phyloP scores from a whole-genome alignment of 768 basidiomycete genomes.

The Rhodosporidiobolus odoratus region DNA sequence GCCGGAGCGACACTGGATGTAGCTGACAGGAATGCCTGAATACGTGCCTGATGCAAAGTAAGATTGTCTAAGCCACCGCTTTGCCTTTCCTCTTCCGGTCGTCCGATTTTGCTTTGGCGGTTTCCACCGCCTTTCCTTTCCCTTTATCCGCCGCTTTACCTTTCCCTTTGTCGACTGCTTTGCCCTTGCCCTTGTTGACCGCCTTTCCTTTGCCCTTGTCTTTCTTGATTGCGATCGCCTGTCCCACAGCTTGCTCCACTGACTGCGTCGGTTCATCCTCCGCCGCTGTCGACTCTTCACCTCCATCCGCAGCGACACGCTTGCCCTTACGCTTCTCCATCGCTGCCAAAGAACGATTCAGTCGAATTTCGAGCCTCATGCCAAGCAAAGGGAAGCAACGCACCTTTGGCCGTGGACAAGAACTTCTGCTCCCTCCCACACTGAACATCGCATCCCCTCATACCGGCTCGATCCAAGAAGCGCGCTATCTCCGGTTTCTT shows the following conservation, averaged over 20 bases:
- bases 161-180: slow-evolving; percentile 1
- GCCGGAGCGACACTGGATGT: too few species aligned
- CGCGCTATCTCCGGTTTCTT: slow-evolving; percentile 26
- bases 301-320: slow-evolving; percentile 15
- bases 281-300: not conserved
- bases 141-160: not conserved
- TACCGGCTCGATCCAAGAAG: slow-evolving; percentile 30
- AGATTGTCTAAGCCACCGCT: too few species aligned
- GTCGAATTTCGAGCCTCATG: not conserved
- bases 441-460: slow-evolving; percentile 28
- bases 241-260: not conserved
- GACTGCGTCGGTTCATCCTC: not conserved
- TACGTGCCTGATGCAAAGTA: too few species aligned
- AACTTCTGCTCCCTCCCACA: slow-evolving; percentile 29
- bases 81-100: slow-evolving; percentile 6
- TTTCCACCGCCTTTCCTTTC: not conserved
- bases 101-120: not conserved
- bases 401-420: slow-evolving; percentile 24
- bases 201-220: slow-evolving; percentile 6
- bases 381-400: not conserved
- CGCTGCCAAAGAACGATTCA: too few species aligned
- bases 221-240: not conserved
- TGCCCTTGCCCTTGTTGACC: not conserved
- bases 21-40: too few species aligned
- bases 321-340: slow-evolving; percentile 37